These are phyloP conservation scores for Aspergillus sclerotiicarbonarius DNA, from an alignment of 495 filamentous ascomycete genomes.

Conservation along the genomic window DNA sequence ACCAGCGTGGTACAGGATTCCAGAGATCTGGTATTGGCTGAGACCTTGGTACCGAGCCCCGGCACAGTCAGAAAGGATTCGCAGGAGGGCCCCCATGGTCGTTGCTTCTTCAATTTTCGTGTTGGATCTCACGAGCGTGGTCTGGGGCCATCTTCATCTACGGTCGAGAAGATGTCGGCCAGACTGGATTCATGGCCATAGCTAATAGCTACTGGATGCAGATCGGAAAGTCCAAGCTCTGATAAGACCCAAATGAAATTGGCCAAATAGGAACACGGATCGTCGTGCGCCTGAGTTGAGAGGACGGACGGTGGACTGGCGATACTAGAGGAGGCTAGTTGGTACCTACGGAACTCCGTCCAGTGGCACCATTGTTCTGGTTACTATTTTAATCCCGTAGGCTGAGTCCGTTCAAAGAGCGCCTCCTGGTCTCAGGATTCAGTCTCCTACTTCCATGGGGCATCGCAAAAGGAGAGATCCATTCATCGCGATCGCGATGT, in stretches of 20 bases:
- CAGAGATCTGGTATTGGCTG: background rate
- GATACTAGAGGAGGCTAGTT: background rate
- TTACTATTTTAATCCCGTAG: conserved; percentile 4
- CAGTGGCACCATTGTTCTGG: conserved; percentile 2
- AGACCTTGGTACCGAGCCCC: background rate
- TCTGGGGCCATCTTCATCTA: background rate
- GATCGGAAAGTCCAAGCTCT: conserved; percentile 9
- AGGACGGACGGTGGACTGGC: background rate
- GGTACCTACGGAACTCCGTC: background rate
- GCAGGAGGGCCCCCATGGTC: background rate
- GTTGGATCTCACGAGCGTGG: background rate
- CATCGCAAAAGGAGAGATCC: too few species aligned
- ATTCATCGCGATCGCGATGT: too few species aligned
- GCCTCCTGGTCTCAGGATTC: background rate
- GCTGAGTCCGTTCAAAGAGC: background rate
- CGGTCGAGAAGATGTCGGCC: background rate
- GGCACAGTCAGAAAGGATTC: background rate
- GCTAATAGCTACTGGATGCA: background rate
- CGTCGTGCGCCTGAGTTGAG: background rate
- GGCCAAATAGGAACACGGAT: conserved; percentile 7
- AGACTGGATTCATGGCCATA: background rate
- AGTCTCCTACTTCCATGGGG: too few species aligned
- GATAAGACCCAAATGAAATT: conserved; percentile 6
- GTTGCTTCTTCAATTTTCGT: background rate
- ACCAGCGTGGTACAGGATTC: conserved; percentile 14